Evolutionary conservation across 2,329 filamentous ascomycete species (phyloP), one percentile per base, ranked within the genome.

Genomic region (Aspergillus nomiae): DNA sequence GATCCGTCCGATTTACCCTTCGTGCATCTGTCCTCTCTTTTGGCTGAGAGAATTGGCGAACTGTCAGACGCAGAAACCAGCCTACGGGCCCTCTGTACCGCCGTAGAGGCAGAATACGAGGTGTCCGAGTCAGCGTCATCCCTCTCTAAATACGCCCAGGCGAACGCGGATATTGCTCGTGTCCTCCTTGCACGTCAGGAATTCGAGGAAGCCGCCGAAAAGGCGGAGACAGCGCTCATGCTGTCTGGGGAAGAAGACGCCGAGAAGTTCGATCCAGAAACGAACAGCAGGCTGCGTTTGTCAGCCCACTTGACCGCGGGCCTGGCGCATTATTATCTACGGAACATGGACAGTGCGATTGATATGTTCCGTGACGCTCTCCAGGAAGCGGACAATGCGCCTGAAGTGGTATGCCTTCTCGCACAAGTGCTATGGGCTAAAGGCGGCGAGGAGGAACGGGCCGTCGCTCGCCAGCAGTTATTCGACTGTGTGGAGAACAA

Each of bases 381-480:
- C 9, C 84, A 89, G 61, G 93, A 96, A 74, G 92, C 91, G 1
- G 81, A 86, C 34, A 86, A 86, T 43, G 89, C 92, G 65, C 90
- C 94, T 0, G 93, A 97, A 72, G 90, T 94, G 1, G 89, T 93
- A 0, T 97, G 94, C 72, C 83, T 97, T 14, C 83, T 98, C 14
- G 91, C 94, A 0, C 92, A 98, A 77, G 91, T 98, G 0, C 84
- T 98, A 0, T 99, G 95, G 94, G 94, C 94, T 0, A 92, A 92
- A 67, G 93, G 92, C 10, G 88, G 89, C 0, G 87, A 90, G 8
- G 84, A 89, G 0, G 91, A 94, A 60, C 87, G 90, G 54, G 87
- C 89, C 56, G 88, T 91, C 65, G 94, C 94, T 19, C 86, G 92
- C 4, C 88, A 91, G 58, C 87, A 92, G 66, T 84, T 99, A 0